Evolutionary conservation across 2,329 filamentous ascomycete genomes (phyloP), one percentile per base, ranked within the genome.

Genomic region (Coniella lustricola): DNA sequence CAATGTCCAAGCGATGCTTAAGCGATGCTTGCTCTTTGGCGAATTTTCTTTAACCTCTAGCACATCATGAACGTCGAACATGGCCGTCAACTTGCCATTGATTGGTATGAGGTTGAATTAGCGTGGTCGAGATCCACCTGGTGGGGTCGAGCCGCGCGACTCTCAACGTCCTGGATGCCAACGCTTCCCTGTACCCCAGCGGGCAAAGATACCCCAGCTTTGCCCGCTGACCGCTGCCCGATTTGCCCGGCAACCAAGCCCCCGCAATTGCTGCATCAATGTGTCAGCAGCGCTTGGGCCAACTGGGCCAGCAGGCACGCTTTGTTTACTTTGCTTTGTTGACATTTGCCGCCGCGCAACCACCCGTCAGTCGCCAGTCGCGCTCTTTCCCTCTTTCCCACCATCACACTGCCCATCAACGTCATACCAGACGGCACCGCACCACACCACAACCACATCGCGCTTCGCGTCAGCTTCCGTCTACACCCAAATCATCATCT

Each of bases 301-400:
- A 48, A 12, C 25, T 44, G 46, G n/a, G n/a, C n/a, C n/a, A n/a
- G n/a, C n/a, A n/a, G n/a, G n/a, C n/a, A n/a, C 25, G 5, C 10
- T 29, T 29, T 29, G 25, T 29, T 29, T 29, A 29, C 25, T 29
- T 10, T 29, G 32, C 38, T 44, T 51, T 51, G 45, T 48, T 51
- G 36, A 48, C 45, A 48, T 37, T 44, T 13, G 34, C 49, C 36
- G 21, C 48, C 21, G 25, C 42, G 44, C 49, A 51, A 51, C 49
- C 25, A 8, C 17, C 7, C 32, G 22, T 22, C 47, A 35, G 32
- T 20, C 49, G 22, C 32, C 47, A 35, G 32, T 20, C 49, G 49
- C 49, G 49, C 47, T 29, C 25, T 32, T 33, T 33, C 25, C n/a
- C 7, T 14, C 40, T 39, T n/a, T 31, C 25, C 20, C 22, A 44